Percentiles rank a stretch among this genome's conserved stretches.
phyloP scores from a whole-genome alignment of 495 filamentous ascomycete genomes.

The Xylaria castorea region DNA sequence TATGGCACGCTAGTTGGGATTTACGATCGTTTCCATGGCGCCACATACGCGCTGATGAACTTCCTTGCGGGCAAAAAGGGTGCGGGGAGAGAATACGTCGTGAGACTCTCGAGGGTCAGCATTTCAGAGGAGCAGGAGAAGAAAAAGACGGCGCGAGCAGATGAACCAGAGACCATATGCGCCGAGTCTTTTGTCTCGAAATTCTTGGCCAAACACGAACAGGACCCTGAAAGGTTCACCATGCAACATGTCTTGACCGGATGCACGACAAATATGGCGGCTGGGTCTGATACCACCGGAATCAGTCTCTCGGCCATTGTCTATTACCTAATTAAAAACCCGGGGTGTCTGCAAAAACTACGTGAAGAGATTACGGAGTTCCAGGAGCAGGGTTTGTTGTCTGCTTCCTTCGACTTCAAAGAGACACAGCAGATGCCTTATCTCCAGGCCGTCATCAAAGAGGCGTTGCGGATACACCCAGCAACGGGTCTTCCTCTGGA shows the following conservation, averaged over 20 bases:
- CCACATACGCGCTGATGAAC: constrained; percentile 42
- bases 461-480: constrained; percentile 66
- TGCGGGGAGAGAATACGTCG: constrained; percentile 48
- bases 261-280: constrained; percentile 57
- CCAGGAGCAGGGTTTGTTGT: neutral
- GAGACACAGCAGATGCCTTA: constrained; percentile 63
- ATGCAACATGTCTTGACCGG: constrained; percentile 55
- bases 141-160: neutral
- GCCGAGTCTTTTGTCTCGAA: constrained; percentile 51
- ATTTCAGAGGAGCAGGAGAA: constrained; percentile 43
- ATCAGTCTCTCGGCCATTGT: constrained; percentile 58
- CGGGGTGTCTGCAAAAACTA: constrained; percentile 45
- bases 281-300: constrained; percentile 64
- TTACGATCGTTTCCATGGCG: constrained; percentile 55
- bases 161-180: constrained; percentile 22
- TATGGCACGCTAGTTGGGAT: constrained; percentile 56
- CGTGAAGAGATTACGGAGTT: constrained; percentile 47
- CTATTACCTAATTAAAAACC: constrained; percentile 56
- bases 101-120: constrained; percentile 50
- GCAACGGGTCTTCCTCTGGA: constrained; percentile 61
- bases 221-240: constrained; percentile 57
- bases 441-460: constrained; percentile 70
- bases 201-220: constrained; percentile 52
- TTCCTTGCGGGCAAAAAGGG: constrained; percentile 50
- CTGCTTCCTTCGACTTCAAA: constrained; percentile 48